Base-by-base conservation (phyloP, 345 rosid species). In the Schrenkiella parvula region DNA sequence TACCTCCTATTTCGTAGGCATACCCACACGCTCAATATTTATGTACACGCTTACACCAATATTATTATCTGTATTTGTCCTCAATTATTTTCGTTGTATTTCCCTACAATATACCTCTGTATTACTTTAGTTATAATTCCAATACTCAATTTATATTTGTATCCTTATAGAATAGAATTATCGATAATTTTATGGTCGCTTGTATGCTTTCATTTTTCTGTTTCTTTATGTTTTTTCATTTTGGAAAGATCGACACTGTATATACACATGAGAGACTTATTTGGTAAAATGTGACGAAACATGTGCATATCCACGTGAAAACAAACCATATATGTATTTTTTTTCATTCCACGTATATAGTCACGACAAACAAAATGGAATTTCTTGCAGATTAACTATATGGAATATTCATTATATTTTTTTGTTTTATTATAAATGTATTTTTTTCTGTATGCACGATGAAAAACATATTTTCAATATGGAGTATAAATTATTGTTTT, bases 31-130 rank as follows among this genome's bases (percentile, higher is more conserved):
- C 41, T 67, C 73, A 59, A 9, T 68, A 75, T 68, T 75, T 35
- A 25, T 41, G 79, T 75, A 68, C 79, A 75, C 79, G 74, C 74
- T 75, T 68, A 75, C 79, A 68, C 55, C 64, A 60, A 28, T 75
- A 67, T 41, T 67, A 74, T 60, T 75, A 75, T 68, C 79, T 75
- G 79, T 75, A 68, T 75, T 60, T 75, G 73, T 75, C 68, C 67
- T 67, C 73, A 59, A 66, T 67, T 74, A 59, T 74, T 74, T 58
- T 74, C 3, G 32, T 25, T 73, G 8, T 55, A 64, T 31, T 53
- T 72, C 53, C 23, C 2, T 52, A 5, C 23, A 21, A 55, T 17
- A 26, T 63, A 11, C 10, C 17, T 7, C 13, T 66, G 52, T 48
- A 56, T 10, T 46, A 66, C 15, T 73, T 31, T 37, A 18, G 10